Evolutionary conservation across 768 basidiomycete genomes (phyloP).

Genomic region (Collybia sordida): DNA sequence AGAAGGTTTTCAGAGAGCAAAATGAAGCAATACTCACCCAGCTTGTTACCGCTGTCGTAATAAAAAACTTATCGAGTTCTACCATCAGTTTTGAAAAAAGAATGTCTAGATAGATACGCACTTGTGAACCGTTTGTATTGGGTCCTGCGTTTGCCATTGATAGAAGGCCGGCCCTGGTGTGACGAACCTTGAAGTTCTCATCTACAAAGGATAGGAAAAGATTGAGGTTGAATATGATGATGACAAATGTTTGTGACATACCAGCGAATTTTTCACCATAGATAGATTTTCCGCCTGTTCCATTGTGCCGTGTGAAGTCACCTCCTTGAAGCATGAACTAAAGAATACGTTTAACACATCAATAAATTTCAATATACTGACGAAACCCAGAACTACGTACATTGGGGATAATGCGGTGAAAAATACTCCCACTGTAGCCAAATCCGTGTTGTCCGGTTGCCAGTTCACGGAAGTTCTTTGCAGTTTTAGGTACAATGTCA

Average conservation of each 20-base stretch:
- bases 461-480: conserved; percentile 80
- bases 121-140: conserved; percentile 81
- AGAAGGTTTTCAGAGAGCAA: not conserved
- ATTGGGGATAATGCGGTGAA: conserved; percentile 75
- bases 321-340: conserved; percentile 88
- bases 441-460: conserved; percentile 66
- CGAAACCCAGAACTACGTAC: conserved; percentile 31
- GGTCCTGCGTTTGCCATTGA: conserved; percentile 89
- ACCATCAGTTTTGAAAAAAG: not conserved
- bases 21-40: conserved; percentile 42
- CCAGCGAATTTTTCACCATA: conserved; percentile 80
- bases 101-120: conserved; percentile 22
- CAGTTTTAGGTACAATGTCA: conserved; percentile 77
- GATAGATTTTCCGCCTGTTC: conserved; percentile 84
- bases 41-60: conserved; percentile 69
- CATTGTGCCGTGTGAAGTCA: conserved; percentile 76
- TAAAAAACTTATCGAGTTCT: conserved; percentile 55
- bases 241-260: conserved; percentile 26
- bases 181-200: conserved; percentile 69
- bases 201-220: conserved; percentile 32
- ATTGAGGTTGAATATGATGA: not conserved
- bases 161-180: conserved; percentile 63
- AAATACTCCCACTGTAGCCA: conserved; percentile 66
- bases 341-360: too few species aligned
- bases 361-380: not conserved